Conservation (phyloP, 331 rosid genomes). For the Rosa hybrid region DNA sequence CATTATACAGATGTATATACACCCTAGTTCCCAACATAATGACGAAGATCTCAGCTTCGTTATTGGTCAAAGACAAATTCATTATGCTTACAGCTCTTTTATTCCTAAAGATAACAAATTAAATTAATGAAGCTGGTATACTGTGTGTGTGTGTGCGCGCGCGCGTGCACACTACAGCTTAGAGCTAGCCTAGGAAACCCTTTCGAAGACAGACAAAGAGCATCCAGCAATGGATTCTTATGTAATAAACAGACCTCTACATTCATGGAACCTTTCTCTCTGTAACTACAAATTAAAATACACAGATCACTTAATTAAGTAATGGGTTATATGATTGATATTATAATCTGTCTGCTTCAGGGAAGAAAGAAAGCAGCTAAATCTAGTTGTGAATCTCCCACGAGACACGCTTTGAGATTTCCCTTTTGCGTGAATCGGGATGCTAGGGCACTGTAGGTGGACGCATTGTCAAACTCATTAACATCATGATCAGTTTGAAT, state of each 20-base stretch:
- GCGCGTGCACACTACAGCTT: neutral
- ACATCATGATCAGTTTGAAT: slow-evolving; percentile 3
- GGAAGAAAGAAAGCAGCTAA: slow-evolving; percentile 37
- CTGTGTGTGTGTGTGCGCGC: no score
- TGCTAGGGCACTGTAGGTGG: slow-evolving; percentile 54
- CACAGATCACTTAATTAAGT: neutral
- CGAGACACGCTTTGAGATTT: slow-evolving; percentile 17
- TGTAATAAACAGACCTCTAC: neutral
- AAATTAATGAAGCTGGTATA: neutral
- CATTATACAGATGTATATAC: neutral
- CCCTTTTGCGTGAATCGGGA: slow-evolving; percentile 39
- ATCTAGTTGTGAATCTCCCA: slow-evolving; percentile 39
- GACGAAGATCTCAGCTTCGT: neutral
- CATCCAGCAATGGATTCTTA: slow-evolving; percentile 1
- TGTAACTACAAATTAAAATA: neutral
- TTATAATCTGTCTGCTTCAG: slow-evolving; percentile 31
- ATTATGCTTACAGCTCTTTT: neutral
- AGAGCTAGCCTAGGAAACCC: slow-evolving; percentile 7
- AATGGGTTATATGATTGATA: neutral
- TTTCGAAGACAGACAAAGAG: slow-evolving; percentile 5
- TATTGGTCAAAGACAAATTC: neutral
- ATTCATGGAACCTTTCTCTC: slow-evolving; percentile 19
- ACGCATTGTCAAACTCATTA: slow-evolving; percentile 21
- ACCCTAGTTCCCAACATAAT: neutral
- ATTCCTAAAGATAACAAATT: neutral